Evolutionary conservation across 148 eudicot species (phyloP).

Genomic region (Rhododendron williamsianum): DNA sequence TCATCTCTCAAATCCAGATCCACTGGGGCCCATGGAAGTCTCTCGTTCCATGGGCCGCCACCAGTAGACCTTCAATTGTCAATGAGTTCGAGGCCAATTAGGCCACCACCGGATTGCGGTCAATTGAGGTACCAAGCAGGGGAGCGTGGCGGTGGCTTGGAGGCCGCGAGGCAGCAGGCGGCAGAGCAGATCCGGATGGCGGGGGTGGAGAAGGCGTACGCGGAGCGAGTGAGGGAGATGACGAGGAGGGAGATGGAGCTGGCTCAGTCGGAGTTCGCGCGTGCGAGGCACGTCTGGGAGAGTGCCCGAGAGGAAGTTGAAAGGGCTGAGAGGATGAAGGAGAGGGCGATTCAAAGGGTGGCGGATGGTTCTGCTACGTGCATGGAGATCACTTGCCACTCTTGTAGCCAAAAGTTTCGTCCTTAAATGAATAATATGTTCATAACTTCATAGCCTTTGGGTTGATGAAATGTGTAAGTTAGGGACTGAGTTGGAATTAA

Average conservation of each 20-base stretch:
- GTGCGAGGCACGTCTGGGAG: constrained; percentile 73
- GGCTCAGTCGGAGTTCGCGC: constrained; percentile 77
- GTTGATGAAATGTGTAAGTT: not conserved
- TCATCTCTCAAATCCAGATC: constrained; percentile 7
- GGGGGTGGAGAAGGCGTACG: constrained; percentile 76
- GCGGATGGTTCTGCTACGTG: constrained; percentile 26
- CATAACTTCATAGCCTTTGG: no score
- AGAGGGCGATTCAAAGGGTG: constrained; percentile 27
- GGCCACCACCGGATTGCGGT: not conserved
- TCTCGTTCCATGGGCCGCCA: constrained; percentile 26
- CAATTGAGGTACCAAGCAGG: not conserved
- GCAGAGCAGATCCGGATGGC: constrained; percentile 79
- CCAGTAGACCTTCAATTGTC: constrained; percentile 75
- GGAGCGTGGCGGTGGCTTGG: constrained; percentile 6
- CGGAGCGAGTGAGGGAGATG: constrained; percentile 77
- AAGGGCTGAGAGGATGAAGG: constrained; percentile 57
- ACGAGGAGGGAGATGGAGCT: constrained; percentile 73
- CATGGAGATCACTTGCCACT: constrained; percentile 83
- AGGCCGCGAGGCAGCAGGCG: constrained; percentile 67
- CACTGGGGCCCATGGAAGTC: not conserved
- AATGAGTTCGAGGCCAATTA: constrained; percentile 40
- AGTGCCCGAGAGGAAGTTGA: constrained; percentile 71
- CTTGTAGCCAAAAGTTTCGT: constrained; percentile 79
- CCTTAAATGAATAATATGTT: not conserved
- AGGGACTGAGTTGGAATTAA: not conserved